phyloP scores from a whole-genome alignment of 306 rosid genomes.

The Malus domestica region ASM211411v1 NC_041799.1:14598001-14598500 shows the following conservation, averaged over 20 bases:
- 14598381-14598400: slow-evolving; percentile 90
- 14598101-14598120: neutral
- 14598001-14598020: slow-evolving; percentile 80
- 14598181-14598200: slow-evolving; percentile 87
- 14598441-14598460: slow-evolving; percentile 46
- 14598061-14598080: neutral
- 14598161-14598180: slow-evolving; percentile 82
- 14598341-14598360: slow-evolving; percentile 83
- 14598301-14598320: slow-evolving; percentile 81
- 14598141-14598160: slow-evolving; percentile 98
- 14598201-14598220: slow-evolving; percentile 77
- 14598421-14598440: slow-evolving; percentile 58
- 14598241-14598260: slow-evolving; percentile 82
- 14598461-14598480: neutral
- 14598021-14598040: slow-evolving; percentile 59
- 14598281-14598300: slow-evolving; percentile 75
- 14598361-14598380: slow-evolving; percentile 79
- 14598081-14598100: neutral
- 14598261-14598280: slow-evolving; percentile 69
- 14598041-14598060: neutral
- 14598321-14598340: slow-evolving; percentile 95
- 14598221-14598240: slow-evolving; percentile 84
- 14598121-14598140: slow-evolving; percentile 76
- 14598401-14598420: slow-evolving; percentile 80
- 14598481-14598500: neutral